phyloP scores from a whole-genome alignment of 2,329 filamentous ascomycete species.

The Colletotrichum caudatum region DNA sequence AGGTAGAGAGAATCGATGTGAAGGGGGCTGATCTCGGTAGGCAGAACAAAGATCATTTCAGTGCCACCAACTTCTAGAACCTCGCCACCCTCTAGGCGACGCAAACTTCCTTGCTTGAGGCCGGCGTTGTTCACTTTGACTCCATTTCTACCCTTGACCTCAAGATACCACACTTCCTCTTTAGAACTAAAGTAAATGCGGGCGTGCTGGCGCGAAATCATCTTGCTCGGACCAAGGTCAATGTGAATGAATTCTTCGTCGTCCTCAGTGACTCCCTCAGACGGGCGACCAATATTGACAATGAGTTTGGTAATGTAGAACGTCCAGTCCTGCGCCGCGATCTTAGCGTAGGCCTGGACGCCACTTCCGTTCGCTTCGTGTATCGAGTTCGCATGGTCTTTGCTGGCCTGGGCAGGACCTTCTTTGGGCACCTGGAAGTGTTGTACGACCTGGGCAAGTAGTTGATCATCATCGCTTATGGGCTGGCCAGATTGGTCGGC shows the following conservation, averaged over 20 bases:
- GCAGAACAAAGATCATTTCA: conserved; percentile 99
- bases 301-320: conserved; percentile 83
- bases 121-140: conserved; percentile 82
- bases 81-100: conserved; percentile 82
- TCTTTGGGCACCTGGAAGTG: conserved; percentile 58
- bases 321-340: conserved; percentile 85
- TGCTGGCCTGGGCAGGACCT: conserved; percentile 67
- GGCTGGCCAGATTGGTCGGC: conserved; percentile 55
- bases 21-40: conserved; percentile 75
- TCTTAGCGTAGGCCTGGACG: conserved; percentile 83
- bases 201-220: conserved; percentile 82
- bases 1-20: conserved; percentile 77
- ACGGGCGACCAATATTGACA: conserved; percentile 80
- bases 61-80: conserved; percentile 92
- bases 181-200: conserved; percentile 79
- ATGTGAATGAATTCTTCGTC: conserved; percentile 77
- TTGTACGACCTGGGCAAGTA: conserved; percentile 68
- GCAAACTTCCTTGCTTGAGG: conserved; percentile 74
- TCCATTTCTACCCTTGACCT: conserved; percentile 92
- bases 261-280: conserved; percentile 61
- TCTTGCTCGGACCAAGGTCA: conserved; percentile 87
- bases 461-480: conserved; percentile 64
- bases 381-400: conserved; percentile 72
- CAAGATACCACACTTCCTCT: conserved; percentile 81
- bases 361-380: conserved; percentile 72